A percentile compares a stretch with the other conserved stretches of the same genome.
Conservation (phyloP, 2,329 filamentous ascomycete species). For the Alternaria atra region DNA sequence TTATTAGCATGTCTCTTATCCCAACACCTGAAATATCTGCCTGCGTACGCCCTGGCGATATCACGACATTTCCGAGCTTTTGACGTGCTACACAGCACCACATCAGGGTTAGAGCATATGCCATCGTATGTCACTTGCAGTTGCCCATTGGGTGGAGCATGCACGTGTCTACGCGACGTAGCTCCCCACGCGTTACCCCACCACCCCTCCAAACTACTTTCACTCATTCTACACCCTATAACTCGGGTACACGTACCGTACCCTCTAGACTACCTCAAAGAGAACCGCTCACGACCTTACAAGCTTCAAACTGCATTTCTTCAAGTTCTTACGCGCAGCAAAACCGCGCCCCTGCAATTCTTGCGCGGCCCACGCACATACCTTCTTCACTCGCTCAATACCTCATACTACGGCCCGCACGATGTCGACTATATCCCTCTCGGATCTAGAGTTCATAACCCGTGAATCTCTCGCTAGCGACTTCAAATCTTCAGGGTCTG, state of each 20-base stretch:
- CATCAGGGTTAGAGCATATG: background rate
- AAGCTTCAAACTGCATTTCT: slow-evolving; percentile 2
- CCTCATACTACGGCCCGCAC: background rate
- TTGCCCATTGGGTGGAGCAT: background rate
- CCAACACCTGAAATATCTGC: background rate
- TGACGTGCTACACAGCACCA: background rate
- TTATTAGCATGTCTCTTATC: background rate
- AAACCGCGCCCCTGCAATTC: background rate
- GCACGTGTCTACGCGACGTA: slow-evolving; percentile 4
- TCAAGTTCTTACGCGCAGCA: background rate
- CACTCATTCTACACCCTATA: background rate
- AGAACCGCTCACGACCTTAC: background rate
- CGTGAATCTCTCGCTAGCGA: slow-evolving; percentile 68
- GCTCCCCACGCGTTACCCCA: slow-evolving; percentile 2
- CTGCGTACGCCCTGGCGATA: background rate
- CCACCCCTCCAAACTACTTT: background rate
- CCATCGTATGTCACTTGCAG: slow-evolving; percentile 5
- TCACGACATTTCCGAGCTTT: slow-evolving; percentile 1
- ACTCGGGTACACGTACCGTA: slow-evolving; percentile 1
- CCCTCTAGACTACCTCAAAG: background rate
- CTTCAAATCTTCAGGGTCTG: slow-evolving; percentile 64
- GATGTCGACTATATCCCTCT: slow-evolving; percentile 63
- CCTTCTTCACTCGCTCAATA: background rate
- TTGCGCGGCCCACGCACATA: background rate
- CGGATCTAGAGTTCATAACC: slow-evolving; percentile 71